Evolutionary conservation across 2,329 filamentous ascomycete species (phyloP), one percentile per base, ranked within the genome.

Genomic region (Geosmithia flava): DNA sequence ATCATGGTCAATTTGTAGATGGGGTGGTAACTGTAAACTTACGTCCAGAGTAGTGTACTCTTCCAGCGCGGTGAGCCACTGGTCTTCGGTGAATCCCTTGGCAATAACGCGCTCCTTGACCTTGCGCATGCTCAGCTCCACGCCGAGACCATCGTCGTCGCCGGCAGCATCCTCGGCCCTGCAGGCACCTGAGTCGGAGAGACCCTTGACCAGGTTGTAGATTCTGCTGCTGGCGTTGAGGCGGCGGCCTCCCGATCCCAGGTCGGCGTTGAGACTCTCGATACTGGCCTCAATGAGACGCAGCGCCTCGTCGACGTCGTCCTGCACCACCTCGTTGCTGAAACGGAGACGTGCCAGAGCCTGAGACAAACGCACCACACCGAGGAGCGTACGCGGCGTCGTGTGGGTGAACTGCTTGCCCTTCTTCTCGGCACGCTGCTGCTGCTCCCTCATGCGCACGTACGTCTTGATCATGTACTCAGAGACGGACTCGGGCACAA

Each of bases 391-490:
- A 75, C 93, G 87, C 1, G 91, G 86, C 2, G 90, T 95, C 17
- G 90, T 95, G 68, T 98, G 88, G 2, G 87, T 85, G 64, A 97
- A 97, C 57, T 91, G 87, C 66, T 90, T 87, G 69, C 91, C 91
- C 61, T 81, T 83, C 64, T 84, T 86, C 69, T 97, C 93, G 53
- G 95, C 90, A 50, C 85, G 82, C 65, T 91, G 89, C 65, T 96
- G 89, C 60, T 90, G 81, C 59, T 95, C 88, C 47, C 93, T 85
- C 75, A 98, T 84, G 52, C 87, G 85, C 30, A 98, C 93, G 62
- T 98, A 98, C 0, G 91, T 94, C 62, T 91, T 93, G 48, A 95
- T 86, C 73, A 98, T 88, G 71, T 98, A 98, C 62, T 98, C 93
- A 0, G 87, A 90, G 3, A 96, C 87, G 7, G 77, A 74, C 58